Conservation (phyloP, 2,329 filamentous ascomycete species). For the Paecilomyces fulvus region DNA sequence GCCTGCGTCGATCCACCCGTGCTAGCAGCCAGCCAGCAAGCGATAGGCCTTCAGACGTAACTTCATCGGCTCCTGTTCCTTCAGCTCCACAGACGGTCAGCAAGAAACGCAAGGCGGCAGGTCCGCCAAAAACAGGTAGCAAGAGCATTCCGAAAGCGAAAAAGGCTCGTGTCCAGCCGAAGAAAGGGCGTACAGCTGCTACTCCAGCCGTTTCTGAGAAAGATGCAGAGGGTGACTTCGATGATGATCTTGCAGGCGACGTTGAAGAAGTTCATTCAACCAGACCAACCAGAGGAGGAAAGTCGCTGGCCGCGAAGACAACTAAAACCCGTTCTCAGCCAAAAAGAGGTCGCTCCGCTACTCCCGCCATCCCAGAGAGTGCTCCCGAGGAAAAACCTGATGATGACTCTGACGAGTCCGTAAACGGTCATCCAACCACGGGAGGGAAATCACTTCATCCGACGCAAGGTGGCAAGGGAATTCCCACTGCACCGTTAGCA, state of each 20-base stretch:
- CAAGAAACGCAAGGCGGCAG: background rate
- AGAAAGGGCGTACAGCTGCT: background rate
- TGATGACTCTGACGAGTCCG: background rate
- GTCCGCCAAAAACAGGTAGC: background rate
- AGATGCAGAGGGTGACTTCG: background rate
- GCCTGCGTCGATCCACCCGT: background rate
- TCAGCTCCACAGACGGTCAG: background rate
- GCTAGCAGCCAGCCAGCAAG: background rate
- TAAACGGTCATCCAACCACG: background rate
- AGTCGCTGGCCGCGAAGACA: background rate
- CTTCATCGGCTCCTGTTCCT: background rate
- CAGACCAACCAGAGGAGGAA: background rate
- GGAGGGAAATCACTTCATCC: background rate
- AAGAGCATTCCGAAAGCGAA: background rate
- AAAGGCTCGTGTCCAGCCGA: background rate
- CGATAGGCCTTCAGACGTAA: background rate
- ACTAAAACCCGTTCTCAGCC: background rate
- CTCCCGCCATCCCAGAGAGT: background rate
- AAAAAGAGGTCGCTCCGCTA: background rate
- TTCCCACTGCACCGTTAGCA: background rate
- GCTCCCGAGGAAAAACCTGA: background rate
- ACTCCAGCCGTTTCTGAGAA: background rate
- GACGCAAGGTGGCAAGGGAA: background rate
- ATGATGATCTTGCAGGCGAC: background rate
- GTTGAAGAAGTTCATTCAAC: background rate